Evolutionary conservation across 208 protist species (phyloP), one percentile per base, ranked within the genome.

Genomic region (Leishmania lainsoni): DNA sequence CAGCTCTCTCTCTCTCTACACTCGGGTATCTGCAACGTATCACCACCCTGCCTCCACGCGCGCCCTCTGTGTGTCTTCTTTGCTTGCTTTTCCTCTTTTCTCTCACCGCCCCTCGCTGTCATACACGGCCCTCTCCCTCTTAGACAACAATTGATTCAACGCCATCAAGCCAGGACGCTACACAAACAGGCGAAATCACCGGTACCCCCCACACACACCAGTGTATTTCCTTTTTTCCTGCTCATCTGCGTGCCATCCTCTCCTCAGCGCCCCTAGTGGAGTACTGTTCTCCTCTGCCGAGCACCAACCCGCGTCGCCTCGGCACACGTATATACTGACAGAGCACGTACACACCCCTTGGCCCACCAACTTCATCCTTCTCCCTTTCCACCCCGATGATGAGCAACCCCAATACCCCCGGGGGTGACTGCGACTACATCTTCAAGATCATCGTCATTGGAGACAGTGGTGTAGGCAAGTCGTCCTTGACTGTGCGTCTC

Each of bases 361-460:
- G 42, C 5, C 72, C 72, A 54, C 49, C 49, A 8, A 17, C 72
- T 45, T 45, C 72, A 54, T 49, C 49, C 16, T n/a, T 61, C 54
- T 42, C n/a, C 49, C 29, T 49, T 45, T 42, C 14, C 39, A 51
- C 26, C 16, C 22, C 54, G 17, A 75, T 22, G 61, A 85, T 85
- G 81, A 70, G 71, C n/a, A 81, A 77, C 76, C 63, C 52, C n/a
- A 85, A 54, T 56, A 59, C 90, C 16, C 93, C 93, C 51, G 93
- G 93, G 72, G 94, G 94, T 35, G 94, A 97, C 75, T 97, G 93
- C 85, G 94, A 97, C 83, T 97, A 99, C 88, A 99, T 99, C 66
- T 98, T 98, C 83, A 98, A 98, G 83, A 95, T 98, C 77, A 96
- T 98, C 71, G 92, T 98, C 69, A 96, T 98, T 86, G 96, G 96